Evolutionary conservation across 179 eudicot genomes (phyloP), one percentile per base, ranked within the genome.

Genomic region (Amaranthus tricolor): DNA sequence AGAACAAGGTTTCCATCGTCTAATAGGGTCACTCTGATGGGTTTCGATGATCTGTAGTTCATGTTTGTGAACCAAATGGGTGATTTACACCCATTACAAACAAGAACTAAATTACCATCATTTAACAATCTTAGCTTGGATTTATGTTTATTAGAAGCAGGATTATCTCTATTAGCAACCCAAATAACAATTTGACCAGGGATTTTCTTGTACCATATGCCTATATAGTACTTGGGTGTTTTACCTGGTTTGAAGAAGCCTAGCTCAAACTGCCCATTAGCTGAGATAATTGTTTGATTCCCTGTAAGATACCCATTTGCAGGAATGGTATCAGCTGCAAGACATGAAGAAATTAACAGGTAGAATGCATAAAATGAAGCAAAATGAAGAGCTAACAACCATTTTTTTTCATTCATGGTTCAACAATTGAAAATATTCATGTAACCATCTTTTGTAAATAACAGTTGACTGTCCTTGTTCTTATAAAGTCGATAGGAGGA

Each of bases 121-220:
- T 31, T 31, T n/a, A 54, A 10, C 43, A 87, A 70, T 58, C 66
- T 79, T 14, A 84, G 75, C 54, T 68, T 64, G 6, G 83, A 78
- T 6, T 79, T 44, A 55, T 71, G 44, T 58, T 17, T 70, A 71
- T 85, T 80, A 17, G 73, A 55, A 19, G 83, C 55, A 11, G 85
- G 84, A 7, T 21, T 76, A 9, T 84, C 81, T 49, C 90, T 84
- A 61, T 85, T 87, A n/a, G 88, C 88, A 21, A 87, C 88, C 90
- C 90, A 87, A 48, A 74, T 78, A 6, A 82, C 45, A 4, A 86
- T 79, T 67, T 57, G 72, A 11, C 31, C 21, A 43, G 78, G 40
- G 3, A 84, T 70, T 59, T 82, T 74, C 19, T 74, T 79, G 67
- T 78, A 84, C 90, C 88, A 83, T 17, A 85, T 81, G 66, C 85